These are phyloP conservation scores for Triticum turgidum DNA, from an alignment of 176 grass and related monocot species.

Conservation along the genomic window DNA sequence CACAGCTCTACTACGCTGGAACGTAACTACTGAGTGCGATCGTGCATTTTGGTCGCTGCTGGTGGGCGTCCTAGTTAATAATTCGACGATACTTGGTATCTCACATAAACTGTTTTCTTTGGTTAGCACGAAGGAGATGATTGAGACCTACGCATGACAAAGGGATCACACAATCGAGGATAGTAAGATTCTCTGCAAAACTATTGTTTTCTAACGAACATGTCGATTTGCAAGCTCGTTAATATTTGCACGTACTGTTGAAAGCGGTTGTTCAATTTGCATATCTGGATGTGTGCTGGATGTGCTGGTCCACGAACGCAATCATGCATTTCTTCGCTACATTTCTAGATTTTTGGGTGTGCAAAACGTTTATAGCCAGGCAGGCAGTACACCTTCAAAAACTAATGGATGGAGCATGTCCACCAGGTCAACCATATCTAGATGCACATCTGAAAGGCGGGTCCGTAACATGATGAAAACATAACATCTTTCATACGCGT, in stretches of 20 bases:
- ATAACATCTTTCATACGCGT: background rate
- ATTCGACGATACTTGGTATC: background rate
- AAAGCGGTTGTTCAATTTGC: background rate
- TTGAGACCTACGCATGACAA: background rate
- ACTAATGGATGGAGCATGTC: background rate
- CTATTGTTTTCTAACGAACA: background rate
- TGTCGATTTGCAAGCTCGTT: background rate
- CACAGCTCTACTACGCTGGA: background rate
- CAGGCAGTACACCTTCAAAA: background rate
- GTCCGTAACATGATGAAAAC: background rate
- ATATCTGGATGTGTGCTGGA: background rate
- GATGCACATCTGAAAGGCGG: background rate
- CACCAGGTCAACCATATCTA: background rate
- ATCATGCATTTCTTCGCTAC: background rate
- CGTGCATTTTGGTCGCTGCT: too few relatives aligned
- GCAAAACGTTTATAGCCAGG: conserved; percentile 2
- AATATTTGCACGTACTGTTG: background rate
- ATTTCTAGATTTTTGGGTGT: background rate
- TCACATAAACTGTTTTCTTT: background rate
- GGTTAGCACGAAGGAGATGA: background rate
- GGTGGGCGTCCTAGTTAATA: background rate
- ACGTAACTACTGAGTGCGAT: too few relatives aligned
- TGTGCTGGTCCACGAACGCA: background rate
- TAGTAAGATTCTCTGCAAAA: background rate
- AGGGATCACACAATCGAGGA: background rate